Base-by-base conservation (phyloP, 2,329 filamentous ascomycete species). In the Gremmenia infestans region DNA sequence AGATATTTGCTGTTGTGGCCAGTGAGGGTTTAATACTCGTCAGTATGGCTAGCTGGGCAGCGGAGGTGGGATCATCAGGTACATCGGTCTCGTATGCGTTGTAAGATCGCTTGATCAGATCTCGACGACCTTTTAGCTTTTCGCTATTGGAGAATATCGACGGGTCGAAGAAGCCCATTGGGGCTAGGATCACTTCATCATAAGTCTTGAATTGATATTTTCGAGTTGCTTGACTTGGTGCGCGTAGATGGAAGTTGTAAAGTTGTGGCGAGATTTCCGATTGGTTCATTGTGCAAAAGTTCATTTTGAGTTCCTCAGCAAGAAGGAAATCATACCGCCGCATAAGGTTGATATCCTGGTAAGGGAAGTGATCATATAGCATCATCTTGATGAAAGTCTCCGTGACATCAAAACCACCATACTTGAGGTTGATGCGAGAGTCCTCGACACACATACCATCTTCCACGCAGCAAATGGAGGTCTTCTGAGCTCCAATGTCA, bases 121-220 rank as follows among this genome's bases (percentile, higher is more conserved):
- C 91, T 62, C 91, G 83, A 50, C 93, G 85, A 43, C 89, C 87
- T 19, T 80, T 76, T 11, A 97, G 81, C 75, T 99, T 99, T 37
- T 81, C 74, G 28, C 81, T 83, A 65, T 91, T 87, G 69, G 96
- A 90, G 64, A 97, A 96, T 53, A 97, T 87, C 2, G 82, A 77
- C 0, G 94, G 93, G 58, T 93, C 88, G 71, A 95, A 97, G 66
- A 92, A 89, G n/a, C 91, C 92, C 87, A 96, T 91, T 1, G 92
- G 88, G 0, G 94, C 88, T n/a, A 99, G 79, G 64, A 96, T 89
- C 22, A 95, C 88, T 72, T 97, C 94, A 64, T 99, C 94, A 68
- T 97, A 99, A 0, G 89, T 92, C 77, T 97, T 97, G 79, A 97
- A 97, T 42, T 86, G 83, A 72, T 96, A 97, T 72, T 96, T 97